Conservation (phyloP, 495 filamentous ascomycete genomes). For the Talaromyces ruber region DNA sequence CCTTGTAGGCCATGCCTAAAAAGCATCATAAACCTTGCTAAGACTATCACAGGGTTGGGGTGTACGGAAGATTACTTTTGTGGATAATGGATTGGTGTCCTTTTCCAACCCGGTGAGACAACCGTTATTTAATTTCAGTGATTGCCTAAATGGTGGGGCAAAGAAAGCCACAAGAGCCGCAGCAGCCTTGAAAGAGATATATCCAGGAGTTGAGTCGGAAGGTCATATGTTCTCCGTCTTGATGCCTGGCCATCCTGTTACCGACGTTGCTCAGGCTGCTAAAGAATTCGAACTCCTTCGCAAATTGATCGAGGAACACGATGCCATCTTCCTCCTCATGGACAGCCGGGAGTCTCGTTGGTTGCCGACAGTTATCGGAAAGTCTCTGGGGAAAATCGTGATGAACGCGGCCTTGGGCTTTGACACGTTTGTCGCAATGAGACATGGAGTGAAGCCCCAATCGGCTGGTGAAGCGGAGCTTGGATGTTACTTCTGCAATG, state of each 20-base stretch:
- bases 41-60: conserved; percentile 66
- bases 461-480: conserved; percentile 44
- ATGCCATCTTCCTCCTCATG: conserved; percentile 92
- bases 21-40: not conserved
- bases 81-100: conserved; percentile 88
- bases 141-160: conserved; percentile 78
- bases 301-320: conserved; percentile 73
- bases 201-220: conserved; percentile 74
- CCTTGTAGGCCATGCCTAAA: not conserved
- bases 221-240: conserved; percentile 80
- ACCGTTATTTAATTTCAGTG: conserved; percentile 80
- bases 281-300: conserved; percentile 68
- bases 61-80: conserved; percentile 90
- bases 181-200: conserved; percentile 74
- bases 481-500: conserved; percentile 97
- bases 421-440: conserved; percentile 94
- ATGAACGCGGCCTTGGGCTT: conserved; percentile 96
- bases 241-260: conserved; percentile 87
- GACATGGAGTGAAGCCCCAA: conserved; percentile 60
- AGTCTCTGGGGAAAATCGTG: conserved; percentile 84
- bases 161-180: conserved; percentile 79
- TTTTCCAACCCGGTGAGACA: conserved; percentile 98
- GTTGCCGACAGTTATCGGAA: conserved; percentile 97
- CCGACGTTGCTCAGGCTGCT: conserved; percentile 56
- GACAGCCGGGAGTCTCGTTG: conserved; percentile 91